phyloP scores from a whole-genome alignment of 1,139 yeast species.

The Yamadazyma aaseri region DNA sequence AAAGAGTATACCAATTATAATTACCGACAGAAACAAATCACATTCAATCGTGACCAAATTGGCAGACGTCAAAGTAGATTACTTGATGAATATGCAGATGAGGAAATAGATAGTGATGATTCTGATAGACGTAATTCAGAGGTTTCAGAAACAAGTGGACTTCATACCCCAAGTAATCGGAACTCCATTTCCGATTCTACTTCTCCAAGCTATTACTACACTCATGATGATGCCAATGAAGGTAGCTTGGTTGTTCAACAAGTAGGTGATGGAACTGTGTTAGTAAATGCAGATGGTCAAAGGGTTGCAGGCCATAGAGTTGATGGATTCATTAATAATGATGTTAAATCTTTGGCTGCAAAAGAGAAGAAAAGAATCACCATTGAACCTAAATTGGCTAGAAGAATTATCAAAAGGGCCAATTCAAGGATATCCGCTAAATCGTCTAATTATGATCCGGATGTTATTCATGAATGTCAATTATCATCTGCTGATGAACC shows the following conservation, averaged over 20 bases:
- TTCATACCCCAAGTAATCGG: conserved; percentile 1
- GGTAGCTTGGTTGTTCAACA: conserved; percentile 8
- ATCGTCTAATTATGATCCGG: conserved; percentile 50
- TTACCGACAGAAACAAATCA: conserved; percentile 13
- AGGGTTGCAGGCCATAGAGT: conserved; percentile 11
- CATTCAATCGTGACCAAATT: conserved; percentile 13
- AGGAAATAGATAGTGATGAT: conserved; percentile 12
- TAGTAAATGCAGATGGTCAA: conserved; percentile 6
- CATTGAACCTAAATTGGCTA: conserved; percentile 29
- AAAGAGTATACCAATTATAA: conserved; percentile 33
- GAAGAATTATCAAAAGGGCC: conserved; percentile 24
- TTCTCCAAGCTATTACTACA: not conserved
- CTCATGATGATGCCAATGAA: not conserved
- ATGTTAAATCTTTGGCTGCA: conserved; percentile 21
- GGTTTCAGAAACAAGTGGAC: not conserved
- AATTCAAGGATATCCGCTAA: conserved; percentile 28
- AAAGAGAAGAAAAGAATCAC: conserved; percentile 25
- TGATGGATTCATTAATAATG: conserved; percentile 21
- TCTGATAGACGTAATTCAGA: conserved; percentile 2
- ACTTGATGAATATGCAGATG: conserved; percentile 15
- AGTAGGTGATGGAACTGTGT: conserved; percentile 9
- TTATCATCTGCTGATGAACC: conserved; percentile 48
- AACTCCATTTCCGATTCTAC: conserved; percentile 1
- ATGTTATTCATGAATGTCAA: conserved; percentile 50
- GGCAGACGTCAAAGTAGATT: conserved; percentile 13